These are phyloP conservation scores for Chalciporus piperatus DNA, from an alignment of 768 basidiomycete species.

Conservation along the genomic window DNA sequence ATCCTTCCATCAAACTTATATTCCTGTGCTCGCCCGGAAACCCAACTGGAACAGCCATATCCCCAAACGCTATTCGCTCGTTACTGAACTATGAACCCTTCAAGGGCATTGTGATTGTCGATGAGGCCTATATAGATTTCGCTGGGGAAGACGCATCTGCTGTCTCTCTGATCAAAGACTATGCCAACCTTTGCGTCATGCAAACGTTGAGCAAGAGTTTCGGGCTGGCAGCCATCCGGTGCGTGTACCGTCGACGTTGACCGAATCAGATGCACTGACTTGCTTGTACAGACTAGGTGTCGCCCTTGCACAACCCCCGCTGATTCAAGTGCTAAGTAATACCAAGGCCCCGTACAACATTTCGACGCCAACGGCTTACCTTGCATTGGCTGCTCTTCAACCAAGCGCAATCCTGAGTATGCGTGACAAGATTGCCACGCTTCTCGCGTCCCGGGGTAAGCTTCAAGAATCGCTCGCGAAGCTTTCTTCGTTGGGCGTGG, in stretches of 20 bases:
- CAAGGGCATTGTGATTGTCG: conserved; percentile 90
- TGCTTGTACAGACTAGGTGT: conserved; percentile 67
- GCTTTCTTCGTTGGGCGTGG: conserved; percentile 55
- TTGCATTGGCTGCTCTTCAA: conserved; percentile 78
- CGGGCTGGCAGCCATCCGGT: conserved; percentile 94
- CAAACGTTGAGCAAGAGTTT: conserved; percentile 97
- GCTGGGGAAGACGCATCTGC: conserved; percentile 61
- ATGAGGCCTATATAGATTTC: conserved; percentile 99
- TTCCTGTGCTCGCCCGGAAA: conserved; percentile 98
- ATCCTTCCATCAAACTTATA: conserved; percentile 83
- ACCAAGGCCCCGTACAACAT: conserved; percentile 99
- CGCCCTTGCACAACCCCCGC: conserved; percentile 82
- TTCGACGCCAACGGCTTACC: conserved; percentile 81
- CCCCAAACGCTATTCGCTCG: conserved; percentile 62
- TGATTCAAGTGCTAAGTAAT: conserved; percentile 89
- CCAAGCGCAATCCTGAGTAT: conserved; percentile 59
- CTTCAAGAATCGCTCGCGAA: conserved; percentile 51
- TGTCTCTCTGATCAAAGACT: conserved; percentile 68
- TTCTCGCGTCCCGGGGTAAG: conserved; percentile 54
- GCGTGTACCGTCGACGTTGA: conserved; percentile 20
- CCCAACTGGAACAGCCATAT: conserved; percentile 86
- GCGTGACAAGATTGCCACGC: conserved; percentile 58
- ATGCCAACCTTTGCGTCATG: conserved; percentile 88
- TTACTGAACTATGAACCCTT: conserved; percentile 78
- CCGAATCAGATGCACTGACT: neutral